Conservation (phyloP, 345 rosid genomes). For the Adansonia digitata region DNA sequence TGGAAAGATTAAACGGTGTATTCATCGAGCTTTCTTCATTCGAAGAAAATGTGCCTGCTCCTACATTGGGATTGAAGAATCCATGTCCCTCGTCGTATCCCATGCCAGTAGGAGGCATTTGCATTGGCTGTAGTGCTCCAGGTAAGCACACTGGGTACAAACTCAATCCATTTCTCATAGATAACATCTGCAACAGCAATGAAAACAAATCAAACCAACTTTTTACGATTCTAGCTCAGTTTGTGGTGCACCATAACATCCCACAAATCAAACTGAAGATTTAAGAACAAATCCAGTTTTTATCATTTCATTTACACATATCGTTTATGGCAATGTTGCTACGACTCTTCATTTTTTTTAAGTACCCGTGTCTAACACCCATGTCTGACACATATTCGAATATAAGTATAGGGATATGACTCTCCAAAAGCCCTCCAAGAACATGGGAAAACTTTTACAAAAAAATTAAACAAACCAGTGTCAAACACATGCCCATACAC, state of each 20-base stretch:
- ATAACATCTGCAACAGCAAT: constrained; percentile 44
- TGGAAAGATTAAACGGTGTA: constrained; percentile 24
- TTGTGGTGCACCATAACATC: neutral
- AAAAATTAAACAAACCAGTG: too few relatives aligned
- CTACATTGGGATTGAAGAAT: constrained; percentile 24
- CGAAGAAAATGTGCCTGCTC: constrained; percentile 29
- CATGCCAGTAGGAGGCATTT: constrained; percentile 36
- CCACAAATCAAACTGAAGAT: neutral
- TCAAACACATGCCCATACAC: too few relatives aligned
- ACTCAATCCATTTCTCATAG: constrained; percentile 55
- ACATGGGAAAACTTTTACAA: neutral
- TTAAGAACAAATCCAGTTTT: neutral
- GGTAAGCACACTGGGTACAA: constrained; percentile 51
- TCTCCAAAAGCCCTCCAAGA: too few relatives aligned
- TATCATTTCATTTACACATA: neutral
- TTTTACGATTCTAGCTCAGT: neutral
- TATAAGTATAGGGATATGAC: too few relatives aligned
- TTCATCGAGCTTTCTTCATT: constrained; percentile 30
- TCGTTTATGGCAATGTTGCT: neutral
- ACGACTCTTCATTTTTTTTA: too few relatives aligned
- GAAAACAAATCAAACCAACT: neutral
- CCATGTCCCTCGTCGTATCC: constrained; percentile 35
- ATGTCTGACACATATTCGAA: too few relatives aligned
- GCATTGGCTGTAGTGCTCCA: constrained; percentile 40
- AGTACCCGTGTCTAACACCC: too few relatives aligned